Evolutionary conservation across 305 asterid genomes (phyloP).

Genomic region (Fraxinus dipetala): DNA sequence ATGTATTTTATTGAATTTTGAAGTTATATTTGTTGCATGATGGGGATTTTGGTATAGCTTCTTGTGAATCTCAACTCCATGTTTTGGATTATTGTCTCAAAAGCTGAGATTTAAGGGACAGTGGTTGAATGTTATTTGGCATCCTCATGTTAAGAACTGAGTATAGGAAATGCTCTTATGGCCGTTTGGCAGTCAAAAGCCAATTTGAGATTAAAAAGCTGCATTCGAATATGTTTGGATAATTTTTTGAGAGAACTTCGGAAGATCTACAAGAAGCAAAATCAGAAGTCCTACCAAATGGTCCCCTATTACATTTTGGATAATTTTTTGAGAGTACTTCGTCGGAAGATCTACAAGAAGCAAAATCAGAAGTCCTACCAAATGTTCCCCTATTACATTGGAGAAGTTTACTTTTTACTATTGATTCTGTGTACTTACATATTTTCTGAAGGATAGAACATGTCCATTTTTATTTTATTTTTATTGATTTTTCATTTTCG

Average conservation of each 20-base stretch:
- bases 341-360: too few relatives aligned
- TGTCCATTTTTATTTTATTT: not conserved
- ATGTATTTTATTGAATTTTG: not conserved
- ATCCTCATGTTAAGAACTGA: not conserved
- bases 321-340: too few relatives aligned
- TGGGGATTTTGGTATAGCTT: not conserved
- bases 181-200: too few relatives aligned
- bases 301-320: too few relatives aligned
- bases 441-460: not conserved
- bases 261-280: too few relatives aligned
- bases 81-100: not conserved
- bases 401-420: not conserved
- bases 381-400: too few relatives aligned
- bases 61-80: not conserved
- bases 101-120: not conserved
- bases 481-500: not conserved
- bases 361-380: too few relatives aligned
- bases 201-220: too few relatives aligned
- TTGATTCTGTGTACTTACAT: not conserved
- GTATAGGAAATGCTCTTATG: not conserved
- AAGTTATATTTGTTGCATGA: not conserved
- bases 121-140: not conserved
- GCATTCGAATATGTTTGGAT: too few relatives aligned
- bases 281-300: too few relatives aligned
- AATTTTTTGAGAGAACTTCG: too few relatives aligned